Conservation (phyloP, 2,329 filamentous ascomycete genomes). For the Calonectria hongkongensis region DNA sequence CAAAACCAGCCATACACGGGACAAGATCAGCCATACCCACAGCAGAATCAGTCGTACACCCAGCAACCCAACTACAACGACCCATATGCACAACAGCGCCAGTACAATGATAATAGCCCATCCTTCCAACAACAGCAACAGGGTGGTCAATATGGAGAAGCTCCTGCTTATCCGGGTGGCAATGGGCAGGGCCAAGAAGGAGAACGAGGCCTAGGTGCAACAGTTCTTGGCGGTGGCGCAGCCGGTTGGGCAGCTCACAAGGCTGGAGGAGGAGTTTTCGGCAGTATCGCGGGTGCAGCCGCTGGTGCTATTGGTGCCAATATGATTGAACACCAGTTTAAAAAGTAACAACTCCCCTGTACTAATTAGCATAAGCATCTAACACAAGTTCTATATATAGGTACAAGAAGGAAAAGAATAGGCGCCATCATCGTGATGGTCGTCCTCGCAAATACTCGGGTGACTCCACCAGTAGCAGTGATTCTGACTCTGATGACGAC, state of each 20-base stretch:
- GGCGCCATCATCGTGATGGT: slow-evolving; percentile 54
- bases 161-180: slow-evolving; percentile 35
- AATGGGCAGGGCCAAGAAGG: slow-evolving; percentile 52
- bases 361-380: background rate
- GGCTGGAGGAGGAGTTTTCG: slow-evolving; percentile 71
- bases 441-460: slow-evolving; percentile 44
- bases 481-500: slow-evolving; percentile 55
- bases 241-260: slow-evolving; percentile 73
- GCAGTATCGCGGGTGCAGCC: slow-evolving; percentile 69
- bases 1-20: slow-evolving; percentile 38
- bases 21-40: slow-evolving; percentile 43
- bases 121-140: slow-evolving; percentile 40
- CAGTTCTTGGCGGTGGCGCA: slow-evolving; percentile 71
- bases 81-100: background rate
- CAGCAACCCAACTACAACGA: background rate
- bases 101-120: background rate
- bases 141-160: slow-evolving; percentile 40
- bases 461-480: slow-evolving; percentile 52
- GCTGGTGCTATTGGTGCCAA: slow-evolving; percentile 75
- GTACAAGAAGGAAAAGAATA: slow-evolving; percentile 59
- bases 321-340: slow-evolving; percentile 66
- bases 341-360: slow-evolving; percentile 48
- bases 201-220: slow-evolving; percentile 74
- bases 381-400: slow-evolving; percentile 52
- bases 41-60: background rate